These are phyloP conservation scores for Melaleuca quinquenervia DNA, from an alignment of 345 rosid species.

Conservation along the genomic window DNA sequence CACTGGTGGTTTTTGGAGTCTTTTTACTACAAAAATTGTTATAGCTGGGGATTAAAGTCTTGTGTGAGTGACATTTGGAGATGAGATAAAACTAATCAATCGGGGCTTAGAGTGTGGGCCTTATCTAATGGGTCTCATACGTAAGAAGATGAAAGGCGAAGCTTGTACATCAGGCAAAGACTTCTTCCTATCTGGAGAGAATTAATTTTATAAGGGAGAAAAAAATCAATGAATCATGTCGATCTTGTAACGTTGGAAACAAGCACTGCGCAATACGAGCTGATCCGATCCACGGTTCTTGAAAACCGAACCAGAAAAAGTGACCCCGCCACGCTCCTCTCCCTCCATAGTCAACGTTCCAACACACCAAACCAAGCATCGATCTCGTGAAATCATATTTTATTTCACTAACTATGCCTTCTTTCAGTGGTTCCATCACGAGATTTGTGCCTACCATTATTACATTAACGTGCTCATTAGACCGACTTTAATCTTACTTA, in stretches of 20 bases:
- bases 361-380: not conserved
- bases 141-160: not conserved
- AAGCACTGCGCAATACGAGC: not conserved
- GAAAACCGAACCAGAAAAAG: not conserved
- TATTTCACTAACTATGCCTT: not conserved
- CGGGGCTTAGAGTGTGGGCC: not conserved
- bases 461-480: not conserved
- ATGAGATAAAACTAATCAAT: not conserved
- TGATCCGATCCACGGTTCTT: not conserved
- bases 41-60: not conserved
- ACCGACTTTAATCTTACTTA: not conserved
- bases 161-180: not conserved
- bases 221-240: not conserved
- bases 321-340: not conserved
- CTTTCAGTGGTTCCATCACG: constrained; percentile 4
- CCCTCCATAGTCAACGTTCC: constrained; percentile 8
- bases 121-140: not conserved
- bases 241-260: not conserved
- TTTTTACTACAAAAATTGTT: not conserved
- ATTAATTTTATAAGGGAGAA: not conserved
- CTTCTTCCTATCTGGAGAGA: not conserved
- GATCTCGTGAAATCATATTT: not conserved
- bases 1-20: not conserved
- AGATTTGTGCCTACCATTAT: constrained; percentile 18
- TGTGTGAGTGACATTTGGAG: not conserved